Percentiles rank a stretch among this genome's conserved stretches.
These are phyloP conservation scores for Bombardia bombarda DNA, from an alignment of 495 filamentous ascomycete species.

Conservation along the genomic window DNA sequence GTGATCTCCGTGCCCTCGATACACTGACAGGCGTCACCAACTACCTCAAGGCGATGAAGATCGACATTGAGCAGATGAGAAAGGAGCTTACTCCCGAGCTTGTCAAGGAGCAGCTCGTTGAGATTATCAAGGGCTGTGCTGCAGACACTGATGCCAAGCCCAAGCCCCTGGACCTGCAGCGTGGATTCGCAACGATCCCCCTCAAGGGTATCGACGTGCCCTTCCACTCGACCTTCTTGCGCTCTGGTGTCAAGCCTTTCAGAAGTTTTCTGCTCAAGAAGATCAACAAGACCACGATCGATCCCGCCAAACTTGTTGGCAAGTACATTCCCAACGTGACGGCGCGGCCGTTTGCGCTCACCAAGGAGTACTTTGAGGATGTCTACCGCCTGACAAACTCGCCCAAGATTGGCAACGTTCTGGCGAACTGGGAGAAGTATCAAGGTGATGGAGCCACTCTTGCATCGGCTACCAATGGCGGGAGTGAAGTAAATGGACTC, in stretches of 20 bases:
- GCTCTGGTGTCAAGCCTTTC: constrained; percentile 98
- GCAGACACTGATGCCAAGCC: constrained; percentile 83
- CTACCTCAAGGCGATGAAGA: constrained; percentile 88
- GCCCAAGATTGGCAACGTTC: constrained; percentile 79
- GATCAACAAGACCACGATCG: constrained; percentile 97
- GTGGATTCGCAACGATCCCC: constrained; percentile 94
- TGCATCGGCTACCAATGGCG: background rate
- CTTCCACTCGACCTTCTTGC: constrained; percentile 97
- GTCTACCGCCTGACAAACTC: constrained; percentile 91
- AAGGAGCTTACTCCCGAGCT: constrained; percentile 72
- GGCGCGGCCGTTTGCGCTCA: constrained; percentile 86
- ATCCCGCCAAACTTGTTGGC: constrained; percentile 89
- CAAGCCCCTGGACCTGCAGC: constrained; percentile 75
- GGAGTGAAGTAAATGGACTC: no score
- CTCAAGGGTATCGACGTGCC: constrained; percentile 96
- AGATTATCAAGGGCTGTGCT: constrained; percentile 75
- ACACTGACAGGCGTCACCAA: constrained; percentile 88
- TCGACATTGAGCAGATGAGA: constrained; percentile 90
- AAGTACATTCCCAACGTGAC: constrained; percentile 99
- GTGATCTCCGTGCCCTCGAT: constrained; percentile 92
- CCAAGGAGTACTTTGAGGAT: constrained; percentile 98
- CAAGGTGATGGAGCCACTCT: constrained; percentile 20
- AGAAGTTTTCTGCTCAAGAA: constrained; percentile 95
- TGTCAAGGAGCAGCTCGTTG: constrained; percentile 36
- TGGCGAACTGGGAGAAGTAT: constrained; percentile 77